A percentile compares a stretch with the other conserved stretches of the same genome.
phyloP scores from a whole-genome alignment of 1,139 yeast genomes.

The Debaryomyces psychrophilus region DNA sequence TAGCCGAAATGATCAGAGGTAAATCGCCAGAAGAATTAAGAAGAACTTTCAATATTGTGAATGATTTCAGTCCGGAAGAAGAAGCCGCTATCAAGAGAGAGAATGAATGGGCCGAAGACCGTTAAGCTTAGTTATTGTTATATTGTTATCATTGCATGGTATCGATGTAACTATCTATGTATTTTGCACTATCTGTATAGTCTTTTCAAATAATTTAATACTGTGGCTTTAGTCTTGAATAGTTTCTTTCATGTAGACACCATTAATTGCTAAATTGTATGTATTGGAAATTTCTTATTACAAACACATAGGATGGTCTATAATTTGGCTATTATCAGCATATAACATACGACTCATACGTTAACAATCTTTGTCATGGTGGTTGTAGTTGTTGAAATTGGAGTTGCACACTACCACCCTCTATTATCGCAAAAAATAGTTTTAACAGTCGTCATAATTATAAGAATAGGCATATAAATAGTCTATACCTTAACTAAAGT shows the following conservation, averaged over 20 bases:
- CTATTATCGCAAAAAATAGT: slow-evolving; percentile 8
- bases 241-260: too few relatives aligned
- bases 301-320: neutral
- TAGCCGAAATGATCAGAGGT: slow-evolving; percentile 97
- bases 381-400: neutral
- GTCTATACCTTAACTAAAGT: neutral
- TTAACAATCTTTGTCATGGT: too few relatives aligned
- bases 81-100: slow-evolving; percentile 97
- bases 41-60: slow-evolving; percentile 91
- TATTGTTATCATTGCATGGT: neutral
- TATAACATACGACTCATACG: too few relatives aligned
- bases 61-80: slow-evolving; percentile 97
- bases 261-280: too few relatives aligned
- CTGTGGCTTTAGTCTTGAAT: neutral
- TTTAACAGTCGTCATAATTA: neutral
- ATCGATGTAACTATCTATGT: neutral
- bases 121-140: slow-evolving; percentile 39
- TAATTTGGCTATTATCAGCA: too few relatives aligned
- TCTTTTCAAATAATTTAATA: slow-evolving; percentile 1
- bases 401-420: slow-evolving; percentile 3
- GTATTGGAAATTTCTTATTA: neutral
- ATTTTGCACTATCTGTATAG: neutral
- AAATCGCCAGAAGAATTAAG: slow-evolving; percentile 96
- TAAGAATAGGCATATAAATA: neutral
- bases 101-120: slow-evolving; percentile 99